Percentiles rank a stretch among this genome's conserved stretches.
phyloP scores from a whole-genome alignment of 2,329 filamentous ascomycete species.

The Pseudopyricularia cyperi region DNA sequence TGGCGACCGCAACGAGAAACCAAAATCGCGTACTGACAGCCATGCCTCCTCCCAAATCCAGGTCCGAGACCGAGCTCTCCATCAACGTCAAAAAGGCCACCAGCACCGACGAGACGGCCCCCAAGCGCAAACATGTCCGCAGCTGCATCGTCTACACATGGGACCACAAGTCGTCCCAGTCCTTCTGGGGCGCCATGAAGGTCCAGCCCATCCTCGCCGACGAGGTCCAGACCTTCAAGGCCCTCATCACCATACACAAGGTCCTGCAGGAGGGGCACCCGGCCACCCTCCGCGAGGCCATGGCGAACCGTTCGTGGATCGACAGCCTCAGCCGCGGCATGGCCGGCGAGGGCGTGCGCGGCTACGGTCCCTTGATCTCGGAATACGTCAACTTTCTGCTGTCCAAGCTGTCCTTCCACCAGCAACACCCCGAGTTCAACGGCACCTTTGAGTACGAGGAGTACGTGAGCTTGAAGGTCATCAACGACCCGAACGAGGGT shows the following conservation, averaged over 20 bases:
- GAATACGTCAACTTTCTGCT: conserved; percentile 96
- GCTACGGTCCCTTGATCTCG: conserved; percentile 83
- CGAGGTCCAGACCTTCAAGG: conserved; percentile 98
- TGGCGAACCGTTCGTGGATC: conserved; percentile 80
- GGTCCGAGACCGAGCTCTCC: conserved; percentile 55
- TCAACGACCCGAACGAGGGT: conserved; percentile 97
- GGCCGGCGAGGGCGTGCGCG: conserved; percentile 70
- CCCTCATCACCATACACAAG: conserved; percentile 93
- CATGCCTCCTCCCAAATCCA: conserved; percentile 17
- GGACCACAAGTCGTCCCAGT: conserved; percentile 91
- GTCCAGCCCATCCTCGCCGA: conserved; percentile 98
- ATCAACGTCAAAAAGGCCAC: conserved; percentile 62
- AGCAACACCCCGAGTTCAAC: conserved; percentile 95
- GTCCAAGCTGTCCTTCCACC: conserved; percentile 91
- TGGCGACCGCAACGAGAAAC: not conserved
- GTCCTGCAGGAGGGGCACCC: conserved; percentile 95
- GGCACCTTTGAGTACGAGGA: conserved; percentile 98
- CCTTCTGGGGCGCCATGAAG: conserved; percentile 98
- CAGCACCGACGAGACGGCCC: conserved; percentile 53
- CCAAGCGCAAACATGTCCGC: conserved; percentile 85
- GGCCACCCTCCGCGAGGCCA: conserved; percentile 72
- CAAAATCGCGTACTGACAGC: not conserved
- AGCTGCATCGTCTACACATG: conserved; percentile 98
- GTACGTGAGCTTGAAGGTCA: conserved; percentile 94
- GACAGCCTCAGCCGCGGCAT: conserved; percentile 82